phyloP scores from a whole-genome alignment of 352 stramenopile genomes.

The Phytophthora ohioensis region DNA sequence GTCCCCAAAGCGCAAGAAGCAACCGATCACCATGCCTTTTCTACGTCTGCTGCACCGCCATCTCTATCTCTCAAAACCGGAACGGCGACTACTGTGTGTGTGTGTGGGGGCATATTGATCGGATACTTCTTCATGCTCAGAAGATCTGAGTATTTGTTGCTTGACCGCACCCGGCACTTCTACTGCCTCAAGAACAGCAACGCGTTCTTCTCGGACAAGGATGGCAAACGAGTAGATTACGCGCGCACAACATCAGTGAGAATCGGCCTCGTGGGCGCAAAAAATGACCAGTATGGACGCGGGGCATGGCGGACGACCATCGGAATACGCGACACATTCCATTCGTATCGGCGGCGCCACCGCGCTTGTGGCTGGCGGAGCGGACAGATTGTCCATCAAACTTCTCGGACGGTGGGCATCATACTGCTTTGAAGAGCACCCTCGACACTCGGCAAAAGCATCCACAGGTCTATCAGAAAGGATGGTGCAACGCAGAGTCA shows the following conservation, averaged over 20 bases:
- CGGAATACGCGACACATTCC: slow-evolving; percentile 17
- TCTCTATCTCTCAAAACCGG: slow-evolving; percentile 12
- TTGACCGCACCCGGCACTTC: neutral
- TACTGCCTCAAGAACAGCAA: slow-evolving; percentile 22
- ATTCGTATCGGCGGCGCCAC: slow-evolving; percentile 31
- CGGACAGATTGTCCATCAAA: slow-evolving; percentile 27
- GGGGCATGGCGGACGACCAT: slow-evolving; percentile 10
- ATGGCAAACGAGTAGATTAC: slow-evolving; percentile 5
- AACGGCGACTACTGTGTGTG: slow-evolving; percentile 18
- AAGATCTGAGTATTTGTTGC: slow-evolving; percentile 10
- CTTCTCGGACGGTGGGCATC: slow-evolving; percentile 21
- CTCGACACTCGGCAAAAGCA: slow-evolving; percentile 5
- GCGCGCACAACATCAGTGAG: slow-evolving; percentile 1
- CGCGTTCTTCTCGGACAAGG: slow-evolving; percentile 19
- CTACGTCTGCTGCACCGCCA: slow-evolving; percentile 8
- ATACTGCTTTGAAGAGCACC: slow-evolving; percentile 30
- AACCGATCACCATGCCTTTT: slow-evolving; percentile 19
- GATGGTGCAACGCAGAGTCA: slow-evolving; percentile 24
- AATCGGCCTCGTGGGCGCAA: slow-evolving; percentile 17
- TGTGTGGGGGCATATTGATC: slow-evolving; percentile 16
- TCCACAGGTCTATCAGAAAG: slow-evolving; percentile 9
- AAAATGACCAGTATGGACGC: slow-evolving; percentile 25
- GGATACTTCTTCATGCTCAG: slow-evolving; percentile 31
- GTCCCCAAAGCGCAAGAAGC: slow-evolving; percentile 8
- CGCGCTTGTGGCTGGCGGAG: slow-evolving; percentile 7